Evolutionary conservation across 2,329 filamentous ascomycete genomes (phyloP), one percentile per base, ranked within the genome.

Genomic region (Dendrostoma leiphaemia): DNA sequence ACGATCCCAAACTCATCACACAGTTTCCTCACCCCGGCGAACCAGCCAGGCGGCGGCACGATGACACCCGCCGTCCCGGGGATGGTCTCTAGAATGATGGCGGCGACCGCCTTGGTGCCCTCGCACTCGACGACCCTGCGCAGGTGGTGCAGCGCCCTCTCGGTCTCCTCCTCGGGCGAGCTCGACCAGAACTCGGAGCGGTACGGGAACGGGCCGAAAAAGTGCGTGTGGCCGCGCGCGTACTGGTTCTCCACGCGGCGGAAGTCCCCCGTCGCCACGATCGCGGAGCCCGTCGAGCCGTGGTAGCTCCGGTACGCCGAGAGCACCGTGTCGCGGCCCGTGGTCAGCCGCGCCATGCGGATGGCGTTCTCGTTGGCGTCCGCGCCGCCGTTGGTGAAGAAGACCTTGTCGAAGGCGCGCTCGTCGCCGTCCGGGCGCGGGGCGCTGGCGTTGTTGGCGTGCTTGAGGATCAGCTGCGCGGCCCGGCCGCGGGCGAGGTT

Each of bases 251-350:
- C 47, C 15, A 66, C 58, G 45, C 54, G 49, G 44, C 53, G 54
- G 57, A 64, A 62, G 57, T 61, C 60, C 38, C 61, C 62, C 45
- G 59, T 60, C 37, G 59, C 57, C 41, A 58, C 57, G 57, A 60
- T 58, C 9, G 51, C 54, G 8, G 47, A 46, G 1, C 51, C 54
- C 7, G 54, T 60, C 55, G 56, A 53, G 55, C 64, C 63, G 60
- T 64, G 64, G 60, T 63, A 62, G 37, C 55, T 57, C 12, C 55
- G 47, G 37, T 57, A 57, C 6, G 55, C 54, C 4, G 55, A 57
- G n/a, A 57, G 55, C 23, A 57, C 52, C n/a, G 55, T 57, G 43
- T 57, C 55, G 7, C 55, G 32, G 10, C 55, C 55, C 13, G 55
- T 57, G n/a, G 51, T 55, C 17, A 55, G 26, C 31, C 55, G 35